Conservation (phyloP, 768 basidiomycete genomes). For the Calocybe gangraenosa region DNA sequence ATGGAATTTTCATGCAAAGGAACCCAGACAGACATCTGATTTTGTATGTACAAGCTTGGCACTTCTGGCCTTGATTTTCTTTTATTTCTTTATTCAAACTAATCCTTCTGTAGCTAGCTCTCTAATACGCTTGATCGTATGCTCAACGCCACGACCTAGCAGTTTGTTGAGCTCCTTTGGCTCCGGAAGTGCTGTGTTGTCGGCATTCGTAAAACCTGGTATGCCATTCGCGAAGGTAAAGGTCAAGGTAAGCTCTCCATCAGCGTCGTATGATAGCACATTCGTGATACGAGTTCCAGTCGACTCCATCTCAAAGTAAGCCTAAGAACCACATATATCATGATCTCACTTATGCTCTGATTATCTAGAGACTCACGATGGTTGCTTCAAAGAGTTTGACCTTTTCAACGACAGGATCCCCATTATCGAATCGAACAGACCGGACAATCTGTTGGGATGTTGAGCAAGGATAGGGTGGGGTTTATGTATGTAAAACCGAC, state of each 20-base stretch:
- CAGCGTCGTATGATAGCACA: slow-evolving; percentile 20
- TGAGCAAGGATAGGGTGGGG: not conserved
- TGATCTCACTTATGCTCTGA: not conserved
- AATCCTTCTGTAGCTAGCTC: slow-evolving; percentile 17
- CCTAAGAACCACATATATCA: slow-evolving; percentile 8
- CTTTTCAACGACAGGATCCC: slow-evolving; percentile 15
- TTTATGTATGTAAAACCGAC: slow-evolving; percentile 1
- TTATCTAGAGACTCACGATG: slow-evolving; percentile 16
- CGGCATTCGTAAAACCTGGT: slow-evolving; percentile 11
- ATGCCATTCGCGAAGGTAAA: slow-evolving; percentile 25
- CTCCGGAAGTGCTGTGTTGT: not conserved
- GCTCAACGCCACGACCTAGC: slow-evolving; percentile 19
- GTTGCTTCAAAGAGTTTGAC: slow-evolving; percentile 19
- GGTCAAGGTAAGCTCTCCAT: slow-evolving; percentile 20
- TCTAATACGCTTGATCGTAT: slow-evolving; percentile 21
- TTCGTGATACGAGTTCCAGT: slow-evolving; percentile 20
- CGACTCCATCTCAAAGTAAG: slow-evolving; percentile 20
- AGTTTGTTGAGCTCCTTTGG: slow-evolving; percentile 18
- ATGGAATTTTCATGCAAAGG: too few species aligned
- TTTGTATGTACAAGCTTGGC: not conserved
- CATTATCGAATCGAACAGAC: slow-evolving; percentile 14
- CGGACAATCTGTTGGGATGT: slow-evolving; percentile 17
- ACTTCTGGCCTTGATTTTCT: too few species aligned
- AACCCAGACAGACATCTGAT: slow-evolving; percentile 6
- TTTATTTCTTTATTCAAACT: too few species aligned